Conservation (phyloP, 805 yeast genomes). For the Kodamaea restingae region DNA sequence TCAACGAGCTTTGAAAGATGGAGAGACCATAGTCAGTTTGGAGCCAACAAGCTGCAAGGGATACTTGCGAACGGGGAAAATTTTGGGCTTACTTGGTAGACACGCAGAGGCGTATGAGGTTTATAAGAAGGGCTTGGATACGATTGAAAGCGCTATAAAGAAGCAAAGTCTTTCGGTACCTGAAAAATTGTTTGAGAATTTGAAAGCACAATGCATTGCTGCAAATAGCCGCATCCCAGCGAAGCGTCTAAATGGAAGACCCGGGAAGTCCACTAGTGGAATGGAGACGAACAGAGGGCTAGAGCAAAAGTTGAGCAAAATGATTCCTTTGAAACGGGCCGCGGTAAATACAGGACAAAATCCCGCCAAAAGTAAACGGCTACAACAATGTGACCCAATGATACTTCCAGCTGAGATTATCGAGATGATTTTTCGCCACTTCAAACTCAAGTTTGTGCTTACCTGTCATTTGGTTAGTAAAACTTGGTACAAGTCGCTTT, state of each 20-base stretch:
- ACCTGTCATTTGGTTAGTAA: constrained; percentile 31
- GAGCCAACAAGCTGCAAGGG: constrained; percentile 50
- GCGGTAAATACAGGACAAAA: neutral
- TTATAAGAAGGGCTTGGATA: constrained; percentile 34
- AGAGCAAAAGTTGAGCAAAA: neutral
- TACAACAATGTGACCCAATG: constrained; percentile 18
- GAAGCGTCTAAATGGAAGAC: too few relatives aligned
- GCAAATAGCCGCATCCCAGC: too few relatives aligned
- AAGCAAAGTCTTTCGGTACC: constrained; percentile 28
- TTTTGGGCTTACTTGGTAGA: constrained; percentile 21
- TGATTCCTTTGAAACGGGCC: constrained; percentile 17
- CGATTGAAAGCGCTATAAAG: constrained; percentile 29
- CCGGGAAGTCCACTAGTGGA: too few relatives aligned
- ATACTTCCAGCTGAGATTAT: constrained; percentile 30
- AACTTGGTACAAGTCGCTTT: constrained; percentile 29
- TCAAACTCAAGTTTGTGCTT: constrained; percentile 21
- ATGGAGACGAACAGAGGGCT: too few relatives aligned
- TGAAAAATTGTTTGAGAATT: constrained; percentile 24
- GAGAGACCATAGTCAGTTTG: constrained; percentile 24
- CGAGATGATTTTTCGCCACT: constrained; percentile 20
- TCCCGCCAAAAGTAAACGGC: neutral
- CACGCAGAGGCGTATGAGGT: constrained; percentile 33
- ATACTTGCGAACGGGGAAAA: constrained; percentile 42
- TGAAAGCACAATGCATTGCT: constrained; percentile 25
- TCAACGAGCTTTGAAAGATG: constrained; percentile 36